Evolutionary conservation across 1,284 basidiomycete species (phyloP).

Genomic region (Cronartium quercuum): DNA sequence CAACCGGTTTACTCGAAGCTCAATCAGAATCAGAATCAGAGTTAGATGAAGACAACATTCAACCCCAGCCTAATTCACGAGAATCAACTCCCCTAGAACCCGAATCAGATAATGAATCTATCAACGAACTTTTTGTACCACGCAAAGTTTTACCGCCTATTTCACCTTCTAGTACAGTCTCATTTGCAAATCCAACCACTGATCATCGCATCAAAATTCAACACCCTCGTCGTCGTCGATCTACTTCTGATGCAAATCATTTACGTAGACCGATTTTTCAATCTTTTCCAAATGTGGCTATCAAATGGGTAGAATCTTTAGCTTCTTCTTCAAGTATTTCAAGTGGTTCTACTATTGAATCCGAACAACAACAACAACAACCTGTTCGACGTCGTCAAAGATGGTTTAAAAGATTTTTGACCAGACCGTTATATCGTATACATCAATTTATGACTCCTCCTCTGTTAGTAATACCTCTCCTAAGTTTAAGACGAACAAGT

Average conservation of each 20-base stretch:
- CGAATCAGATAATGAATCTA: neutral
- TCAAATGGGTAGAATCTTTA: constrained; percentile 12
- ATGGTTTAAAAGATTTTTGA: constrained; percentile 31
- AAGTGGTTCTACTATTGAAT: no score
- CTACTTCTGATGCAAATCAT: neutral
- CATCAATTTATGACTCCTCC: constrained; percentile 44
- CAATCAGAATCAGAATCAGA: neutral
- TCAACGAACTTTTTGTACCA: neutral
- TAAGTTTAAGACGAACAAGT: neutral
- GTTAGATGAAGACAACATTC: neutral
- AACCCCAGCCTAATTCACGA: neutral
- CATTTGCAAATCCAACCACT: neutral
- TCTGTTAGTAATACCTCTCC: constrained; percentile 17
- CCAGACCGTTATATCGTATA: constrained; percentile 41
- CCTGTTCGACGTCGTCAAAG: no score
- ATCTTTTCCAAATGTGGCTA: constrained; percentile 29
- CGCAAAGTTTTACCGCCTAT: neutral
- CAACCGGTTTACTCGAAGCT: constrained; percentile 3
- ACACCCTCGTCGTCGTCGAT: neutral
- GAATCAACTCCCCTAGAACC: neutral
- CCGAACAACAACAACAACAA: neutral
- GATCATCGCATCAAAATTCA: no score
- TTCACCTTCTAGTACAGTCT: neutral
- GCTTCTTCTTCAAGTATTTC: constrained; percentile 20
- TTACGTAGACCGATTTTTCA: constrained; percentile 28